Conservation (phyloP, 2,329 filamentous ascomycete species). For the Ceratocystiopsis minuta region DNA sequence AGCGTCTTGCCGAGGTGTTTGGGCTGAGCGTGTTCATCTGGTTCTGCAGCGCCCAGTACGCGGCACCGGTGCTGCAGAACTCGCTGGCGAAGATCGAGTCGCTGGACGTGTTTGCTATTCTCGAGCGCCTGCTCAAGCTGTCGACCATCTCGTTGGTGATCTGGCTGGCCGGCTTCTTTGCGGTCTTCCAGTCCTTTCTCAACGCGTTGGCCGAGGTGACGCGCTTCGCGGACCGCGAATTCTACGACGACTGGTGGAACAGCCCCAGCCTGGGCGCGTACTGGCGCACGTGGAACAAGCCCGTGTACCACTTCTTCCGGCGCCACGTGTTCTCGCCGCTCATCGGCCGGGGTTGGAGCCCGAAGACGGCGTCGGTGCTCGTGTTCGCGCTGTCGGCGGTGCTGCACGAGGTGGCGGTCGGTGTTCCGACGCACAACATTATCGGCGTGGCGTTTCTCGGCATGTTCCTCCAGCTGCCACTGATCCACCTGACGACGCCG, state of each 20-base stretch:
- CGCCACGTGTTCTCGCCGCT: slow-evolving; percentile 83
- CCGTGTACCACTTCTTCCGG: slow-evolving; percentile 92
- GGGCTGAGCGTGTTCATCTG: slow-evolving; percentile 79
- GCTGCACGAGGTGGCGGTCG: slow-evolving; percentile 81
- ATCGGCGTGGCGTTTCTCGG: slow-evolving; percentile 84
- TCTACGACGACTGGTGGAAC: slow-evolving; percentile 93
- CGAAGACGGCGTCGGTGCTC: slow-evolving; percentile 49
- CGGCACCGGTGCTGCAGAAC: slow-evolving; percentile 74
- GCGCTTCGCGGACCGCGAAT: slow-evolving; percentile 80
- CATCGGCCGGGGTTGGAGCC: slow-evolving; percentile 64
- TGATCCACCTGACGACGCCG: slow-evolving; percentile 65
- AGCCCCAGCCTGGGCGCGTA: slow-evolving; percentile 69
- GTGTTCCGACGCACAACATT: slow-evolving; percentile 84
- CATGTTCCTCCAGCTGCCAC: slow-evolving; percentile 83
- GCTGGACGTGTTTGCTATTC: slow-evolving; percentile 62
- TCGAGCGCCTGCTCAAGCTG: slow-evolving; percentile 83
- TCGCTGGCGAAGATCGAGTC: slow-evolving; percentile 73
- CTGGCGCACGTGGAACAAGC: slow-evolving; percentile 96
- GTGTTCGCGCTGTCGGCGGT: slow-evolving; percentile 83
- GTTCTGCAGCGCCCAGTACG: slow-evolving; percentile 89
- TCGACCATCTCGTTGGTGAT: slow-evolving; percentile 90
- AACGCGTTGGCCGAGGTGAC: slow-evolving; percentile 92
- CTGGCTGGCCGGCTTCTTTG: slow-evolving; percentile 96
- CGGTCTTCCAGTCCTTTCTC: slow-evolving; percentile 87
- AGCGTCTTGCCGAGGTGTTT: slow-evolving; percentile 61